phyloP scores from a whole-genome alignment of 1,284 basidiomycete genomes.

The Boletellus sp. region DNA sequence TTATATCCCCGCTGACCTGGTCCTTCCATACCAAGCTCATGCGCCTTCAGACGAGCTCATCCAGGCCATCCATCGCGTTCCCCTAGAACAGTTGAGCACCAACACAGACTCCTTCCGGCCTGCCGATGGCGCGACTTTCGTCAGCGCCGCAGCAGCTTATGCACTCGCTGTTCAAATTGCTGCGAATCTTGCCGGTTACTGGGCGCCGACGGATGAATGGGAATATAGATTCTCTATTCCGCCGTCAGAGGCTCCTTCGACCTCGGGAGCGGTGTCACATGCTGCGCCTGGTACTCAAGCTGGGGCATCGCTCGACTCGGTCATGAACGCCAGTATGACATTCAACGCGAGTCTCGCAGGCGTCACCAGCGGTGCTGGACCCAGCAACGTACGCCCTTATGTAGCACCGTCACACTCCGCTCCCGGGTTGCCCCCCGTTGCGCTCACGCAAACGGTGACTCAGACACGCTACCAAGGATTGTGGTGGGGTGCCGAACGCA shows the following conservation, averaged over 20 bases:
- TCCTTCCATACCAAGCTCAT: constrained; percentile 70
- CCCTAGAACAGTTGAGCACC: constrained; percentile 45
- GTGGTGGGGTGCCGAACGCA: constrained; percentile 87
- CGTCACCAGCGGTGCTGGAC: constrained; percentile 4
- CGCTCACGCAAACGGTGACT: constrained; percentile 34
- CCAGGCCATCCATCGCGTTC: constrained; percentile 42
- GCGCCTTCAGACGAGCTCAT: constrained; percentile 50
- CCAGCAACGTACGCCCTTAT: constrained; percentile 3
- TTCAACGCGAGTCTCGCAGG: constrained; percentile 33
- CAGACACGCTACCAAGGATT: constrained; percentile 72
- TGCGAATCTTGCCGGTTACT: constrained; percentile 52
- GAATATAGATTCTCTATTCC: constrained; percentile 48
- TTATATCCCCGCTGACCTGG: constrained; percentile 47
- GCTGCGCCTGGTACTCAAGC: constrained; percentile 2
- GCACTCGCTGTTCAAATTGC: constrained; percentile 67
- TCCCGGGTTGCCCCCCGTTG: constrained; percentile 19
- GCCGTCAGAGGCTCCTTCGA: constrained; percentile 17
- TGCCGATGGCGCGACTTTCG: constrained; percentile 32
- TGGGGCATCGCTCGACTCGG: constrained; percentile 29
- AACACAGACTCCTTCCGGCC: constrained; percentile 51
- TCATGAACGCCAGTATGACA: constrained; percentile 34
- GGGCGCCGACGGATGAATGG: constrained; percentile 71
- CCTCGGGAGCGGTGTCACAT: constrained; percentile 13
- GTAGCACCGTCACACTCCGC: background rate
- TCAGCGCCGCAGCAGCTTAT: constrained; percentile 55